Conservation (phyloP, 2,329 filamentous ascomycete species). For the Pseudocercospora fuligena region DNA sequence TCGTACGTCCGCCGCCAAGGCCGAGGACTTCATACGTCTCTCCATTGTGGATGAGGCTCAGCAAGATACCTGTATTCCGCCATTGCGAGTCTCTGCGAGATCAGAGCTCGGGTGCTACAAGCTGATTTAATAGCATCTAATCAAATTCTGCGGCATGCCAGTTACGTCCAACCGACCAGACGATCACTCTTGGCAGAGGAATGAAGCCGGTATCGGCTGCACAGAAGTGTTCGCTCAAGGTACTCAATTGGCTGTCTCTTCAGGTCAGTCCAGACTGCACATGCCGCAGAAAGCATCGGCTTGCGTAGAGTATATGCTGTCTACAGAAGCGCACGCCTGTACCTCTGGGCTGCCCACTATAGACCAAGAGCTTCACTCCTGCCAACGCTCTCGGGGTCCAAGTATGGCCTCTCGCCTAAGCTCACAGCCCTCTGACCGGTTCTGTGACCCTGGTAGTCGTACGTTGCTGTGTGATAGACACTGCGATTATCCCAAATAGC, state of each 20-base stretch:
- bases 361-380: too few species aligned
- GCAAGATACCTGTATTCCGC: constrained; percentile 10
- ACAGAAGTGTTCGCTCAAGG: too few species aligned
- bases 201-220: not conserved
- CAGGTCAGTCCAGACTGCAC: too few species aligned
- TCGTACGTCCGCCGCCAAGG: not conserved
- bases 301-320: too few species aligned
- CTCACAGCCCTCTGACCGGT: constrained; percentile 59
- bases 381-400: constrained; percentile 53
- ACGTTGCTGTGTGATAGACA: constrained; percentile 64
- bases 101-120: not conserved
- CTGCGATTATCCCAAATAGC: constrained; percentile 14
- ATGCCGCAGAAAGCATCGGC: too few species aligned
- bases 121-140: not conserved
- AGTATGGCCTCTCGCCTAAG: constrained; percentile 61
- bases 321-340: too few species aligned
- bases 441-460: constrained; percentile 62
- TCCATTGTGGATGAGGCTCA: constrained; percentile 6
- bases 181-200: not conserved
- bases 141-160: not conserved
- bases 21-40: not conserved
- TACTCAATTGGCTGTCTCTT: too few species aligned
- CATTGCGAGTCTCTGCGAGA: not conserved
- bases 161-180: not conserved
- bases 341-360: too few species aligned